A percentile compares a stretch with the other conserved stretches of the same genome.
phyloP scores from a whole-genome alignment of 139 green algal species.

The Micractinium conductrix region DNA sequence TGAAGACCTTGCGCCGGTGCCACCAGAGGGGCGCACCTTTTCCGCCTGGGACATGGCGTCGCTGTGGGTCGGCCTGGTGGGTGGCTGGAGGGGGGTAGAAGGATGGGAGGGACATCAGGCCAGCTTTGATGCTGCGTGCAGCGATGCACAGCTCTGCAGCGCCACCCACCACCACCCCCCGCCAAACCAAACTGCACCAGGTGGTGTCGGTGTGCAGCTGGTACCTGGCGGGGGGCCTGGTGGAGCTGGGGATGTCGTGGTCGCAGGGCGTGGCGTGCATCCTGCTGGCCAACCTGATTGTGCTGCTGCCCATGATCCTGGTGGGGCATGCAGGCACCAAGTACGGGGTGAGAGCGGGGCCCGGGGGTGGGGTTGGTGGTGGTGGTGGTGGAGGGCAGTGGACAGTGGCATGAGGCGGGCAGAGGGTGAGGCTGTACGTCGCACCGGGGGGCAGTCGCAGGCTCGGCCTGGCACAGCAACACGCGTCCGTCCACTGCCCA shows the following conservation, averaged over 20 bases:
- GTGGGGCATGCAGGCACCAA: conserved; percentile 5
- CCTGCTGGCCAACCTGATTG: not conserved
- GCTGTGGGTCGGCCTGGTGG: not conserved
- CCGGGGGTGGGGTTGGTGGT: not conserved
- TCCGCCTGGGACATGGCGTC: not conserved
- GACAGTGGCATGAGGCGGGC: not conserved
- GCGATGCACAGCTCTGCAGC: too few species aligned
- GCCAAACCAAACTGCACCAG: too few species aligned
- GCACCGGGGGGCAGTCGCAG: too few species aligned
- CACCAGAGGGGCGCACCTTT: not conserved
- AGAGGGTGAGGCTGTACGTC: too few species aligned
- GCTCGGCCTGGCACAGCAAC: too few species aligned
- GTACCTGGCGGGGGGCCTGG: conserved; percentile 11
- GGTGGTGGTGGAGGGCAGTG: not conserved
- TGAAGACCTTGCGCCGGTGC: not conserved
- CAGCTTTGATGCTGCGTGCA: too few species aligned
- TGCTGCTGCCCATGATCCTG: conserved; percentile 4
- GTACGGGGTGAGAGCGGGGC: conserved; percentile 13
- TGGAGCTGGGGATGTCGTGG: conserved; percentile 17
- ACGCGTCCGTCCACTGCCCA: too few species aligned
- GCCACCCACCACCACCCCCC: too few species aligned
- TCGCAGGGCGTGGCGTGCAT: conserved; percentile 3
- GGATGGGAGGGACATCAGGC: too few species aligned
- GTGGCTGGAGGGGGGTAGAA: too few species aligned
- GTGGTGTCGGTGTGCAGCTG: not conserved